A percentile compares a stretch with the other conserved stretches of the same genome.
These are phyloP conservation scores for Collybia nuda DNA, from an alignment of 768 basidiomycete species.

Conservation along the genomic window DNA sequence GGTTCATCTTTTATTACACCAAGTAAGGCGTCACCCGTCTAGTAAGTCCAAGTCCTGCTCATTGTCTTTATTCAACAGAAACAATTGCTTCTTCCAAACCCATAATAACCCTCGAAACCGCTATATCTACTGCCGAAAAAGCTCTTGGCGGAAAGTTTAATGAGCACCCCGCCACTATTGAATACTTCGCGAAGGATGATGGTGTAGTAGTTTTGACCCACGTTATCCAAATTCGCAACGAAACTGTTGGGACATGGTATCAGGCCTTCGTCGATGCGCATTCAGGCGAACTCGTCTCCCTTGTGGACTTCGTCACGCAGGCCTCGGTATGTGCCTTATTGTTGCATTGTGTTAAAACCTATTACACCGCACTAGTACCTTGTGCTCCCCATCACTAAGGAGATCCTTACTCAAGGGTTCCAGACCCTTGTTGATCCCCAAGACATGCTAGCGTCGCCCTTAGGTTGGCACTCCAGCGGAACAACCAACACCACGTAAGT, in stretches of 20 bases:
- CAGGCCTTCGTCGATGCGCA: slow-evolving; percentile 61
- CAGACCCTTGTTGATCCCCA: slow-evolving; percentile 44
- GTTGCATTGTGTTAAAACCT: too few species aligned
- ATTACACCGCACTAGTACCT: too few species aligned
- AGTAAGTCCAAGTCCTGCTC: too few species aligned
- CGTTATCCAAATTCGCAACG: slow-evolving; percentile 34
- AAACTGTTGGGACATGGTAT: slow-evolving; percentile 43
- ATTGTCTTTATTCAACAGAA: slow-evolving; percentile 6
- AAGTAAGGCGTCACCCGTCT: neutral
- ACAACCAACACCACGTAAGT: slow-evolving; percentile 19
- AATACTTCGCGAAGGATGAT: slow-evolving; percentile 40
- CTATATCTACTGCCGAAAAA: slow-evolving; percentile 35
- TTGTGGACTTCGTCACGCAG: too few species aligned
- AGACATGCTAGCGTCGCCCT: slow-evolving; percentile 46
- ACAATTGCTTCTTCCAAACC: slow-evolving; percentile 31
- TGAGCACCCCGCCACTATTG: slow-evolving; percentile 33
- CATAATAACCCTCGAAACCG: slow-evolving; percentile 28
- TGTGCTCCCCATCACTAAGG: slow-evolving; percentile 46
- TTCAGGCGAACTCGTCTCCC: slow-evolving; percentile 44
- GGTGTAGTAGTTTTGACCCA: slow-evolving; percentile 38
- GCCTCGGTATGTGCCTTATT: too few species aligned
- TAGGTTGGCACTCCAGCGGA: slow-evolving; percentile 37
- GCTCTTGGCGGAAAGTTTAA: slow-evolving; percentile 39
- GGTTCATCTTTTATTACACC: slow-evolving; percentile 40
- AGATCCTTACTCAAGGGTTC: slow-evolving; percentile 43